Percentiles rank a stretch among this genome's conserved stretches.
Evolutionary conservation across 805 yeast species (phyloP).

Genomic region (Metschnikowia amazonensis): DNA sequence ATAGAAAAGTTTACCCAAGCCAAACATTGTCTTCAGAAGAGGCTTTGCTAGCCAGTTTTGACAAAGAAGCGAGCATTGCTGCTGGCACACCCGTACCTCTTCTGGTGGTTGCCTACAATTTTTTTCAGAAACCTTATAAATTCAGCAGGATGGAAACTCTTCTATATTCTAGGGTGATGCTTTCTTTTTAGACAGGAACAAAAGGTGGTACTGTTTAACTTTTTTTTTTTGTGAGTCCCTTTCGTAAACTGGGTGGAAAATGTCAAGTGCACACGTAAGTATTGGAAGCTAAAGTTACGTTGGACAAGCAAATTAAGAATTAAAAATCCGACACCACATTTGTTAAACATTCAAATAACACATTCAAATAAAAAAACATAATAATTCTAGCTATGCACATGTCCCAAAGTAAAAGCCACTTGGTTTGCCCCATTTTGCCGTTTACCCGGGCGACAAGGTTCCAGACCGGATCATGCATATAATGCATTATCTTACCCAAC

Average conservation of each 20-base stretch:
- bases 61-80: conserved; percentile 2
- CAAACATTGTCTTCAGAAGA: conserved; percentile 41
- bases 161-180: too few species aligned
- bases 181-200: too few species aligned
- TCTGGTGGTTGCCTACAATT: too few species aligned
- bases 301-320: background rate
- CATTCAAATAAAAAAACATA: too few species aligned
- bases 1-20: conserved; percentile 56
- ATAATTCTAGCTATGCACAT: too few species aligned
- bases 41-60: background rate
- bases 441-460: background rate
- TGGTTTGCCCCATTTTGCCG: background rate
- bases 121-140: too few species aligned
- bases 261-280: background rate
- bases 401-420: background rate
- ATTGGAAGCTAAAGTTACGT: too few species aligned
- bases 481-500: background rate
- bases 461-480: background rate
- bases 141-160: too few species aligned
- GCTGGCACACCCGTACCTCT: conserved; percentile 1
- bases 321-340: background rate
- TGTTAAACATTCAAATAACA: background rate
- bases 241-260: background rate
- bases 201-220: too few species aligned
- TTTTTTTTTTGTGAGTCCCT: background rate